These are phyloP conservation scores for Taphrina betulina DNA, from an alignment of 1,139 yeast species.

Conservation along the genomic window DNA sequence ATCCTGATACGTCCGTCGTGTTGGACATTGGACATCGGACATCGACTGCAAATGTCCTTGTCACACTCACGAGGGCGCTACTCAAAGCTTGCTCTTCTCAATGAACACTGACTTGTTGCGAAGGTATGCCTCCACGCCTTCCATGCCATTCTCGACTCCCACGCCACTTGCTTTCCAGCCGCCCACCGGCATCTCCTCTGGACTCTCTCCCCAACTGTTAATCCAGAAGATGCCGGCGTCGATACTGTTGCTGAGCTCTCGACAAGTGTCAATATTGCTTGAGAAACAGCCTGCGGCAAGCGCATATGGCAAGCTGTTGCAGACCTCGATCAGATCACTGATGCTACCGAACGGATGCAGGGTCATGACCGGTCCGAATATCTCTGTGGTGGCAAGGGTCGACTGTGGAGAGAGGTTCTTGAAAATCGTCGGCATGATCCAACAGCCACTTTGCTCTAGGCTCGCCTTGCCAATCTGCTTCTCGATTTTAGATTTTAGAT, in stretches of 20 bases:
- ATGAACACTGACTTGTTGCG: slow-evolving; percentile 46
- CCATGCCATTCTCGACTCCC: slow-evolving; percentile 82
- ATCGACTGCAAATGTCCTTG: neutral
- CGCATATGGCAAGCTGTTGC: slow-evolving; percentile 75
- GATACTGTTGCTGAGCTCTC: slow-evolving; percentile 61
- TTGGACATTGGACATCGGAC: too few species aligned
- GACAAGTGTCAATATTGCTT: slow-evolving; percentile 57
- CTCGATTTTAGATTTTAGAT: slow-evolving; percentile 13
- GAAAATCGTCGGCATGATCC: slow-evolving; percentile 25
- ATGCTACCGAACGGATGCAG: slow-evolving; percentile 64
- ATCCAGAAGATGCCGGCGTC: slow-evolving; percentile 86
- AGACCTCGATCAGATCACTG: slow-evolving; percentile 67
- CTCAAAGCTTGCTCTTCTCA: slow-evolving; percentile 12
- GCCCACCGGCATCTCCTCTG: slow-evolving; percentile 75
- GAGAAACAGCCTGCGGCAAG: slow-evolving; percentile 85
- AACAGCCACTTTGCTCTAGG: slow-evolving; percentile 1
- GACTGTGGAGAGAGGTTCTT: slow-evolving; percentile 7
- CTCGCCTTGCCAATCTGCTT: neutral
- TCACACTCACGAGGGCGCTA: neutral
- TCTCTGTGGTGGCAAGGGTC: slow-evolving; percentile 54
- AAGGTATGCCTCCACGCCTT: slow-evolving; percentile 69
- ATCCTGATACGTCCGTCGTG: too few species aligned
- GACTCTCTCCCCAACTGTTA: slow-evolving; percentile 75
- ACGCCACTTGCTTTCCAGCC: slow-evolving; percentile 76
- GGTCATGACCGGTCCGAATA: slow-evolving; percentile 89